These are phyloP conservation scores for Alternaria incomplexa DNA, from an alignment of 2,329 filamentous ascomycete genomes.

Conservation along the genomic window DNA sequence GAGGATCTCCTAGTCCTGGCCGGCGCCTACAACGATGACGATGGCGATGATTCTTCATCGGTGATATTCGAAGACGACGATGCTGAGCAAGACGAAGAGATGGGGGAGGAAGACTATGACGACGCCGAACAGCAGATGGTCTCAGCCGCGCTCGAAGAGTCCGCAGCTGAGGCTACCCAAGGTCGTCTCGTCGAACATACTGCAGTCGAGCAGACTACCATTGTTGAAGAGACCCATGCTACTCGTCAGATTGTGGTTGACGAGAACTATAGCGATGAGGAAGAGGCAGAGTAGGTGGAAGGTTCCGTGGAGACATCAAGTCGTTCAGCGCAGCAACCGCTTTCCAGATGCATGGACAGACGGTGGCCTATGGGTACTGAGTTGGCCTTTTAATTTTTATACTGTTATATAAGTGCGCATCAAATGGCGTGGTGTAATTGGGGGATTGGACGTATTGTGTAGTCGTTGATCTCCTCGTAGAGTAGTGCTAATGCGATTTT, in stretches of 20 bases:
- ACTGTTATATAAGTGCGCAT: background rate
- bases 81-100: background rate
- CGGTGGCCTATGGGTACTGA: too few relatives aligned
- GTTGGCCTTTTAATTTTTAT: background rate
- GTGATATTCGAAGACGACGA: background rate
- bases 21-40: background rate
- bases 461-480: background rate
- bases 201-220: background rate
- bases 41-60: background rate
- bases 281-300: background rate
- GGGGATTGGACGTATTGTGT: background rate
- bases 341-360: background rate
- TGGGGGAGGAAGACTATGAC: background rate
- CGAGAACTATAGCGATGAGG: slow-evolving; percentile 1
- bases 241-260: background rate
- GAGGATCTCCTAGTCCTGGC: slow-evolving; percentile 3
- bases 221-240: background rate
- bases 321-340: background rate
- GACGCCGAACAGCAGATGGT: background rate
- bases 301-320: background rate
- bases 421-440: background rate
- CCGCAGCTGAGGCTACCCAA: background rate
- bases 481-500: background rate
- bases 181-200: background rate
- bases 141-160: background rate